phyloP scores from a whole-genome alignment of 768 basidiomycete species.

The Scleroderma bovista region DNA sequence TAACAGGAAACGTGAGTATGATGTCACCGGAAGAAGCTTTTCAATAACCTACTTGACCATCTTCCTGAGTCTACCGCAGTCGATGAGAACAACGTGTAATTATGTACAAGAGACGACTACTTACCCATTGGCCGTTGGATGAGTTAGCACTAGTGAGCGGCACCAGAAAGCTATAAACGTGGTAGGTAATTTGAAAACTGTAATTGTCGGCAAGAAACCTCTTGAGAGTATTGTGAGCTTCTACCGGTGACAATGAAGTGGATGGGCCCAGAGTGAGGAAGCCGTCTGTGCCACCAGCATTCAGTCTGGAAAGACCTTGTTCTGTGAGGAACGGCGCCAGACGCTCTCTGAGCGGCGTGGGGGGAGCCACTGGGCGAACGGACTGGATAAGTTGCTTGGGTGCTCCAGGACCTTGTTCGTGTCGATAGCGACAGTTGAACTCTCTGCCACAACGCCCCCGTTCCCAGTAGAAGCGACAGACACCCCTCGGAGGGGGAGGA shows the following conservation, averaged over 20 bases:
- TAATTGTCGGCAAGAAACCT: slow-evolving; percentile 39
- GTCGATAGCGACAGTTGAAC: slow-evolving; percentile 41
- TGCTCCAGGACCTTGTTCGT: slow-evolving; percentile 19
- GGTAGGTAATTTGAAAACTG: slow-evolving; percentile 34
- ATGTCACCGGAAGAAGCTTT: not conserved
- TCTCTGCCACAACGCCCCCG: slow-evolving; percentile 41
- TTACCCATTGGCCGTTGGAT: slow-evolving; percentile 39
- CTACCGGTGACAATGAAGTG: slow-evolving; percentile 35
- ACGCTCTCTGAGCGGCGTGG: slow-evolving; percentile 7
- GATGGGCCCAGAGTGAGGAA: slow-evolving; percentile 33
- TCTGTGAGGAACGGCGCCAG: slow-evolving; percentile 42
- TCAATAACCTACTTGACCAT: slow-evolving; percentile 40
- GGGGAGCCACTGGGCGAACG: not conserved
- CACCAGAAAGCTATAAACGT: slow-evolving; percentile 43
- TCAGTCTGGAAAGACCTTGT: slow-evolving; percentile 39
- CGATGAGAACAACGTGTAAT: not conserved
- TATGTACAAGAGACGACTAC: not conserved
- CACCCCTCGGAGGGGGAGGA: slow-evolving; percentile 31
- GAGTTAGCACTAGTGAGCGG: slow-evolving; percentile 34
- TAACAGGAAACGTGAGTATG: not conserved
- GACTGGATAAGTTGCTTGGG: slow-evolving; percentile 6
- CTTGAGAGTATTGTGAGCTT: slow-evolving; percentile 42
- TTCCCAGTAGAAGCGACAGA: slow-evolving; percentile 45
- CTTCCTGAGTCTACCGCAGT: slow-evolving; percentile 36
- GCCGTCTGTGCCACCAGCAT: slow-evolving; percentile 37